phyloP scores from a whole-genome alignment of 768 basidiomycete genomes.

The Floccularia luteovirens region DNA sequence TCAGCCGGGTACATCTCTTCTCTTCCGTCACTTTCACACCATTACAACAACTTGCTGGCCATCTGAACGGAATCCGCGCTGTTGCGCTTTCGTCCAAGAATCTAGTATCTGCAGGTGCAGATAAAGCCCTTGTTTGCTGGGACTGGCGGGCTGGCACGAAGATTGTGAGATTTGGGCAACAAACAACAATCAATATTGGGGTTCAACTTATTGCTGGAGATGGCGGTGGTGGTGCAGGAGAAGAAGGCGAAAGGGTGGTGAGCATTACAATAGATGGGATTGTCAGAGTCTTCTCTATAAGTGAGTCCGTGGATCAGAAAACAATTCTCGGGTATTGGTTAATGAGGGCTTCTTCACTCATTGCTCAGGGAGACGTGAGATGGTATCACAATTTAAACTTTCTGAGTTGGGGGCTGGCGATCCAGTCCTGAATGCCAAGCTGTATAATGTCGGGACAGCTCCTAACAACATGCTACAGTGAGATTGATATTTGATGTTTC shows the following conservation, averaged over 20 bases:
- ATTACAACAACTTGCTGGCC: constrained; percentile 76
- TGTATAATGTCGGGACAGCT: constrained; percentile 73
- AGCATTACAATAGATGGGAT: constrained; percentile 90
- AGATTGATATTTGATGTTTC: constrained; percentile 9
- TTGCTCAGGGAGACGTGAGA: constrained; percentile 57
- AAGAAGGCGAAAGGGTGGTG: constrained; percentile 79
- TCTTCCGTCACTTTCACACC: constrained; percentile 81
- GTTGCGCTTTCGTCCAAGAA: constrained; percentile 82
- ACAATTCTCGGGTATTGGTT: background rate
- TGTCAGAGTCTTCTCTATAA: constrained; percentile 85
- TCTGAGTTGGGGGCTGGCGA: constrained; percentile 68
- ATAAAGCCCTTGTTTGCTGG: constrained; percentile 78
- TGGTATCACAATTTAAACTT: constrained; percentile 89
- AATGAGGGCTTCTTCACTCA: constrained; percentile 1
- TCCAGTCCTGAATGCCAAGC: constrained; percentile 54
- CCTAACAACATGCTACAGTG: constrained; percentile 86
- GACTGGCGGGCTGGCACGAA: constrained; percentile 87
- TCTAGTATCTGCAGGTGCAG: constrained; percentile 78
- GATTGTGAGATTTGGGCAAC: constrained; percentile 86
- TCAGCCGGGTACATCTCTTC: constrained; percentile 81
- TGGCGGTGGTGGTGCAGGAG: constrained; percentile 17
- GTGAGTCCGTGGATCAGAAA: constrained; percentile 33
- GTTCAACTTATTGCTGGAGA: constrained; percentile 69
- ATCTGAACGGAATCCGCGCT: constrained; percentile 85
- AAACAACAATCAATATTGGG: constrained; percentile 87